A percentile compares a stretch with the other conserved stretches of the same genome.
Evolutionary conservation across 2,329 filamentous ascomycete genomes (phyloP).

Genomic region (Fusarium drepaniforme): DNA sequence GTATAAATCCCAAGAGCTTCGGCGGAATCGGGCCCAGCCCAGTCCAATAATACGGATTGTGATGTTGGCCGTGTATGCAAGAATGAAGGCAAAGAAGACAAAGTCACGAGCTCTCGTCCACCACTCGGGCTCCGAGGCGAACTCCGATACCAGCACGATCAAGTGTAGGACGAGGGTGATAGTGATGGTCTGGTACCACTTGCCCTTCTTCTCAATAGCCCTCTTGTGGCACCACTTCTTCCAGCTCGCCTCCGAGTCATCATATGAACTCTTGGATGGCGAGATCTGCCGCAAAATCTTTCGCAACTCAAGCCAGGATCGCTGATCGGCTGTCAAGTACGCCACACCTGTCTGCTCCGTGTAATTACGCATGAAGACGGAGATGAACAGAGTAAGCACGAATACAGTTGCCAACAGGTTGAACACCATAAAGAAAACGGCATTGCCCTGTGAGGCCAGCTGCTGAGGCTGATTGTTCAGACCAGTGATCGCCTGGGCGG

Average conservation of each 20-base stretch:
- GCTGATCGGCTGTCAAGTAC: constrained; percentile 93
- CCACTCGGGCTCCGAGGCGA: constrained; percentile 76
- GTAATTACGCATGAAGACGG: constrained; percentile 99
- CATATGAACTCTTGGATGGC: constrained; percentile 91
- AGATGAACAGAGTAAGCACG: constrained; percentile 96
- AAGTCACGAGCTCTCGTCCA: constrained; percentile 81
- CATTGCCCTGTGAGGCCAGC: constrained; percentile 83
- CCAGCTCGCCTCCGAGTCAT: constrained; percentile 81
- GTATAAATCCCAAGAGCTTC: constrained; percentile 96
- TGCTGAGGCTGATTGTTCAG: constrained; percentile 78
- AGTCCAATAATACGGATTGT: constrained; percentile 87
- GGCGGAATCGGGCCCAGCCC: constrained; percentile 90
- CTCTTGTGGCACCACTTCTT: constrained; percentile 95
- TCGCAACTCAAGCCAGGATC: constrained; percentile 94
- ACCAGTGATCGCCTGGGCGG: constrained; percentile 84
- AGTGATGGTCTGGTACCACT: constrained; percentile 90
- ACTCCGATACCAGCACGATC: constrained; percentile 86
- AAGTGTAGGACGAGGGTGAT: constrained; percentile 84
- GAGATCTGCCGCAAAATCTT: constrained; percentile 94
- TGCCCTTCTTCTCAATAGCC: constrained; percentile 92
- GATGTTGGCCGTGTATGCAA: constrained; percentile 87
- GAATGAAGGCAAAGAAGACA: constrained; percentile 83
- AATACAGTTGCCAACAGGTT: constrained; percentile 97
- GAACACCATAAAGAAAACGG: constrained; percentile 94
- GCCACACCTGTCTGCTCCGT: constrained; percentile 98